Base-by-base conservation (phyloP, 2,329 filamentous ascomycete genomes). In the Pestalotiopsis sp. region DNA sequence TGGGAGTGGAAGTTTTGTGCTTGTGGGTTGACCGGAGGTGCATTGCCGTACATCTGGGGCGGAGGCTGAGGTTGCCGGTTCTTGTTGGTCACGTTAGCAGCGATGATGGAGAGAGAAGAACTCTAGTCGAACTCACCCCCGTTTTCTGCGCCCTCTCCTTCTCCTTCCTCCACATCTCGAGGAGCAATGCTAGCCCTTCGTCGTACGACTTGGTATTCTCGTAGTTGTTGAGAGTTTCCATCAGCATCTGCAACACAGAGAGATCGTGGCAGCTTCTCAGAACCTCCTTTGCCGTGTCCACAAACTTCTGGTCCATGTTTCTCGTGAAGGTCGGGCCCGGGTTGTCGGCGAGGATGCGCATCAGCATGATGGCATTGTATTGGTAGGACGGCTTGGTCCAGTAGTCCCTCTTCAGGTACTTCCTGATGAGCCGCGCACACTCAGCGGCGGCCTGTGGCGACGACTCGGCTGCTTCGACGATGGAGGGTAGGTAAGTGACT, bases 341-440 rank as follows among this genome's bases (percentile, higher is more conserved):
- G 78, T 99, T 98, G 80, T 98, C 95, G 74, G 91, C 87, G 72
- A 99, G 84, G 76, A 99, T 99, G 70, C 95, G 92, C 73, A 97
- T 86, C 68, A 99, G 88, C 96, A 98, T 98, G 76, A 98, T 90
- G 71, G 94, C 92, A 82, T 98, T 98, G 86, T 98, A 98, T 80
- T 98, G 95, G 73, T 91, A 90, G 75, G 92, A 90, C 11, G 93
- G 85, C 60, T 83, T 84, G 31, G 80, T 78, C 74, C 81, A 89
- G 80, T 93, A 90, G 60, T 95, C 92, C 73, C 90, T 91, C 74
- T 89, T 87, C 69, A 99, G 84, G 79, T 91, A 95, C 79, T 93
- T 95, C 78, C 93, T 92, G 77, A 98, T 93, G 72, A 92, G 85
- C 72, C 88, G 84, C 64, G 94, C 94, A 74, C 93, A 93, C 75